These are phyloP conservation scores for Cystobasidium tubakii DNA, from an alignment of 768 basidiomycete genomes.

Conservation along the genomic window DNA sequence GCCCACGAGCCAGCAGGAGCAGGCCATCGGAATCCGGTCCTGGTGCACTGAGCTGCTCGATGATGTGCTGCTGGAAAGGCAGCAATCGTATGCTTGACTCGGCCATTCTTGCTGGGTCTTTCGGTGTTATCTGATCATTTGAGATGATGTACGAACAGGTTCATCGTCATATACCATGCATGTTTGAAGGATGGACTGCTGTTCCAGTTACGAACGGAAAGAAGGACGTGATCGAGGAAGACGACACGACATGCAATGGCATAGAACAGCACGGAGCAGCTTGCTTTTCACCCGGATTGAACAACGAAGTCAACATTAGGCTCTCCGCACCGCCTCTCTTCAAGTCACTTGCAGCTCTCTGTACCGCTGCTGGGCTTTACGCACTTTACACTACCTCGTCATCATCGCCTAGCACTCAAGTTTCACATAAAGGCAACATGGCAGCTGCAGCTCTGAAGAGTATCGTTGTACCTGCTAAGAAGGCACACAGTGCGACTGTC, in stretches of 20 bases:
- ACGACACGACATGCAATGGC: not conserved
- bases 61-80: conserved; percentile 42
- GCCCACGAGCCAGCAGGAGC: conserved; percentile 75
- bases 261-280: not conserved
- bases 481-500: conserved; percentile 36
- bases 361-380: conserved; percentile 10
- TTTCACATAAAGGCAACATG: not conserved
- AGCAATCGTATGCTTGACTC: conserved; percentile 35
- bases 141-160: not conserved
- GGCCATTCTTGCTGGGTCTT: not conserved
- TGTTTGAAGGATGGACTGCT: not conserved
- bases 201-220: not conserved
- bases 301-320: not conserved
- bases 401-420: not conserved
- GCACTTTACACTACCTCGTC: not conserved
- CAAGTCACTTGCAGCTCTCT: not conserved
- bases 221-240: not conserved
- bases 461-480: conserved; percentile 23
- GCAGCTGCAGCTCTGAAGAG: conserved; percentile 21
- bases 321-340: not conserved
- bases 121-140: not conserved
- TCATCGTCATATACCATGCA: not conserved
- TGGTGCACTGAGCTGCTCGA: conserved; percentile 40
- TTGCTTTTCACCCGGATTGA: not conserved
- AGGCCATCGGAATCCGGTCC: conserved; percentile 47